Evolutionary conservation across 148 eudicot genomes (phyloP), one percentile per base, ranked within the genome.

Genomic region (Rheum nobile): DNA sequence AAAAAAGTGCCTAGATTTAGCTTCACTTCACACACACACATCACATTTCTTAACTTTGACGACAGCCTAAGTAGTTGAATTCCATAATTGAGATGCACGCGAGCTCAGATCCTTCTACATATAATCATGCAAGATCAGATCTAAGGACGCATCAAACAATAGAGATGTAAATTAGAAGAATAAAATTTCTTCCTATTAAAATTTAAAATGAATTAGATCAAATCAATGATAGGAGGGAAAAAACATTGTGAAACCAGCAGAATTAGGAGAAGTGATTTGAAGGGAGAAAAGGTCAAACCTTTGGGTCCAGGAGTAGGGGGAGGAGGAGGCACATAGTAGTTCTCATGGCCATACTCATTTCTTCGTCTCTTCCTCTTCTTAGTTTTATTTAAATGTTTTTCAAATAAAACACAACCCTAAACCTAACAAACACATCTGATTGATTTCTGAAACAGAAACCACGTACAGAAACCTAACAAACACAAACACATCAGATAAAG

Each of bases 341-440:
- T 77, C 61, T 81, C 84, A 55, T 74, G 75, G n/a, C 81, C 83
- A 75, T 72, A 77, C 26, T 76, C 76, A 46, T 75, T 76, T 13
- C 86, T 83, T 81, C 84, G 81, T 71, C 71, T 86, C 78, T 77
- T 87, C 86, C 86, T 89, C 85, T 83, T 91, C 75, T 78, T 85
- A 0, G 73, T 16, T n/a, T n/a, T n/a, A n/a, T n/a, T n/a, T n/a
- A n/a, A n/a, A n/a, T n/a, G n/a, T n/a, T n/a, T n/a, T n/a, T n/a
- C n/a, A n/a, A n/a, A n/a, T n/a, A n/a, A n/a, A n/a, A n/a, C n/a
- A n/a, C n/a, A n/a, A n/a, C n/a, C n/a, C n/a, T n/a, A n/a, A n/a
- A n/a, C n/a, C n/a, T n/a, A n/a, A n/a, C n/a, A n/a, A n/a, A n/a
- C n/a, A n/a, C n/a, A n/a, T n/a, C n/a, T n/a, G n/a, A n/a, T n/a